Conservation (phyloP, 225 moss, liverwort and hornwort species). For the Ulota crispa region DNA sequence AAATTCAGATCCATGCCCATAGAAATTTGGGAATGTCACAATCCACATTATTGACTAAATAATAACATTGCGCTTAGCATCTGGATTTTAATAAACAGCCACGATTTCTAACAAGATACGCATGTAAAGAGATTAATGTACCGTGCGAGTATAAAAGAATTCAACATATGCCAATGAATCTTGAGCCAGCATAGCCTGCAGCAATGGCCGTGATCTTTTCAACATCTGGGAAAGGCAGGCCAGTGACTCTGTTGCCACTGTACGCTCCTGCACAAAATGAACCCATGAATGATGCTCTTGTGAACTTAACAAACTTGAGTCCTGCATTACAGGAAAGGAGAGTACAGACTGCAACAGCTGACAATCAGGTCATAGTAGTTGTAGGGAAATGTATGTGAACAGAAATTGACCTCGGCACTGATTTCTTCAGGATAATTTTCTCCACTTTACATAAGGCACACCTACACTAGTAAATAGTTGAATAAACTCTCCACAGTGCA, state of each 20-base stretch:
- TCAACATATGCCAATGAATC: slow-evolving; percentile 78
- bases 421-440: neutral
- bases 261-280: slow-evolving; percentile 71
- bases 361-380: neutral
- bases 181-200: slow-evolving; percentile 80
- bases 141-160: slow-evolving; percentile 77
- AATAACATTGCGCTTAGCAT: neutral
- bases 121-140: slow-evolving; percentile 22
- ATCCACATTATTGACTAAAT: neutral
- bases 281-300: slow-evolving; percentile 18
- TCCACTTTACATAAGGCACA: slow-evolving; percentile 3
- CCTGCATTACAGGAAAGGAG: neutral
- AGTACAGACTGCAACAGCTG: neutral
- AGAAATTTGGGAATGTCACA: neutral
- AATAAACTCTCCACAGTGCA: neutral
- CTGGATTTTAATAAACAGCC: neutral
- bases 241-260: slow-evolving; percentile 84
- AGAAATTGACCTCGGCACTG: neutral
- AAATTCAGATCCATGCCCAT: slow-evolving; percentile 18
- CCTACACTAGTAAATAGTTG: neutral
- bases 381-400: neutral
- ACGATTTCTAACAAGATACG: neutral
- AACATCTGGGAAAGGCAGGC: slow-evolving; percentile 78
- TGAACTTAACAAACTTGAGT: neutral
- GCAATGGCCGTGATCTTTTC: slow-evolving; percentile 71